phyloP scores from a whole-genome alignment of 345 rosid species.

The Eucalyptus curtisii region DNA sequence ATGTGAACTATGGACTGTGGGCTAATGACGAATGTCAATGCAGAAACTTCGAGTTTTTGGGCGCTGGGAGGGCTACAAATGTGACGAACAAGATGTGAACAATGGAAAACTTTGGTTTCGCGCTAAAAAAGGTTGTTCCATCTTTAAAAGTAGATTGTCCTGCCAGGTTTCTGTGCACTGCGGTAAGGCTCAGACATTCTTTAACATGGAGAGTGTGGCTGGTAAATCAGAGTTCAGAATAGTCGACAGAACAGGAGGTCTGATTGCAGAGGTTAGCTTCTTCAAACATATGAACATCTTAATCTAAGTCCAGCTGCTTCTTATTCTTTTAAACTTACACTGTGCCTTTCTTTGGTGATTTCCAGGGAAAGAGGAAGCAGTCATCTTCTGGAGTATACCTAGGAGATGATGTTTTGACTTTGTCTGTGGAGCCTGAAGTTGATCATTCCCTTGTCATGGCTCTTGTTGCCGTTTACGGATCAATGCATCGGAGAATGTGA shows the following conservation, averaged over 20 bases:
- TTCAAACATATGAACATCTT: neutral
- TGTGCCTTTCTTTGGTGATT: neutral
- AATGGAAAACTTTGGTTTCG: conserved; percentile 21
- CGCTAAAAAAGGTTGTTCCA: conserved; percentile 2
- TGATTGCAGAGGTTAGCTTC: conserved; percentile 28
- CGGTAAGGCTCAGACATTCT: neutral
- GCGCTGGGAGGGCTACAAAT: conserved; percentile 28
- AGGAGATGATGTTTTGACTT: conserved; percentile 37
- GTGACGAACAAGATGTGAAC: neutral
- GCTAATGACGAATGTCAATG: neutral
- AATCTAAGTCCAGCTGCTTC: neutral
- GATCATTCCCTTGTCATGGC: conserved; percentile 37
- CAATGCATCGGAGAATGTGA: conserved; percentile 28
- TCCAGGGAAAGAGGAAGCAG: conserved; percentile 46
- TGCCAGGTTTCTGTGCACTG: conserved; percentile 10
- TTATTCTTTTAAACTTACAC: neutral
- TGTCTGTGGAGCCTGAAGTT: conserved; percentile 35
- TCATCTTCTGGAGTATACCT: conserved; percentile 29
- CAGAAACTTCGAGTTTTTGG: conserved; percentile 12
- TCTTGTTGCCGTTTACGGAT: conserved; percentile 38
- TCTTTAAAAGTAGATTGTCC: neutral
- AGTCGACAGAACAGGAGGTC: conserved; percentile 1
- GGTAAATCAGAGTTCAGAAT: conserved; percentile 19
- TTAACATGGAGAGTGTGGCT: neutral
- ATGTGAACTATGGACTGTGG: neutral